Conservation (phyloP, 108 stramenopile genomes). For the Fistulifera solaris region DNA sequence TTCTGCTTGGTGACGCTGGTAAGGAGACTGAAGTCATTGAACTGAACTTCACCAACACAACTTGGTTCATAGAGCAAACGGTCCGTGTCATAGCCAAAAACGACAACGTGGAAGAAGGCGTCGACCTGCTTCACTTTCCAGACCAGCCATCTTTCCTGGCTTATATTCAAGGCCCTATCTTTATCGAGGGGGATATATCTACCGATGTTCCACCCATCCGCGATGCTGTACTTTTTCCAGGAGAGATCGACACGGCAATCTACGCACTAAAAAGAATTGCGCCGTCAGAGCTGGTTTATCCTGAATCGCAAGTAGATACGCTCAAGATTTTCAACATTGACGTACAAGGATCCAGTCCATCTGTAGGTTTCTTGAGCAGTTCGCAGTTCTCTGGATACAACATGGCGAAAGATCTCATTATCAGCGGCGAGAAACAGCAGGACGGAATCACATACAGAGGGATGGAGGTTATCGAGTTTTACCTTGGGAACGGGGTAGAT, state of each 20-base stretch:
- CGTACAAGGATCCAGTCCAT: slow-evolving; percentile 12
- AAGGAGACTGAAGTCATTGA: background rate
- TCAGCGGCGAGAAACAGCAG: slow-evolving; percentile 5
- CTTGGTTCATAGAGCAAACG: slow-evolving; percentile 16
- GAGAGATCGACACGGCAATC: slow-evolving; percentile 20
- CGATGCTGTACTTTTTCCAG: slow-evolving; percentile 21
- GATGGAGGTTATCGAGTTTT: slow-evolving; percentile 21
- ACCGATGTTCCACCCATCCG: slow-evolving; percentile 15
- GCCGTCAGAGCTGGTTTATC: no score
- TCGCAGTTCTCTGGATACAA: slow-evolving; percentile 16
- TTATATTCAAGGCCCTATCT: slow-evolving; percentile 24
- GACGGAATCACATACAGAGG: slow-evolving; percentile 17
- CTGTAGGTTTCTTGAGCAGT: slow-evolving; percentile 13
- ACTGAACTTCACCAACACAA: slow-evolving; percentile 10
- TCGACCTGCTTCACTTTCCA: slow-evolving; percentile 24
- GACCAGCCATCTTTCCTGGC: slow-evolving; percentile 28
- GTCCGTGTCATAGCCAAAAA: slow-evolving; percentile 23
- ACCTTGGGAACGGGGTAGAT: slow-evolving; percentile 25
- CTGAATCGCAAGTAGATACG: slow-evolving; percentile 20
- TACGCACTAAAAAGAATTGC: slow-evolving; percentile 5
- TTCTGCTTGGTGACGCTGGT: slow-evolving; percentile 3
- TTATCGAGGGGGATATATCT: slow-evolving; percentile 15
- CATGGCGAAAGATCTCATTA: slow-evolving; percentile 21
- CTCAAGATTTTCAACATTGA: slow-evolving; percentile 25
- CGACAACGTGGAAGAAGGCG: slow-evolving; percentile 26